phyloP scores from a whole-genome alignment of 2,329 filamentous ascomycete genomes.

The Penicillium sp. region DNA sequence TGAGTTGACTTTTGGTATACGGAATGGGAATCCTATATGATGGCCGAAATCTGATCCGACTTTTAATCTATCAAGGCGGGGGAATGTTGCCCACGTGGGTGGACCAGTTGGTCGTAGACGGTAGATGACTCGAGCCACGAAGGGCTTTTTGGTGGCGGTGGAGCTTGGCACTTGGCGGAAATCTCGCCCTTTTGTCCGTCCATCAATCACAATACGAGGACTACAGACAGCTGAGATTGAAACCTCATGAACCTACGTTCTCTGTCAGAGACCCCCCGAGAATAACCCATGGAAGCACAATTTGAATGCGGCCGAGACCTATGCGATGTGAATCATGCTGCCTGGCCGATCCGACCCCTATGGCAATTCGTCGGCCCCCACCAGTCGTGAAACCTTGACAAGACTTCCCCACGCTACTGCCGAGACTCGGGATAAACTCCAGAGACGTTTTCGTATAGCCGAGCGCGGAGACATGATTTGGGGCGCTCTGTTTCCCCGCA shows the following conservation, averaged over 20 bases:
- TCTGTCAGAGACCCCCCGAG: not conserved
- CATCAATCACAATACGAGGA: not conserved
- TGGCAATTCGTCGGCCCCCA: not conserved
- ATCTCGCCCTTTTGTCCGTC: slow-evolving; percentile 2
- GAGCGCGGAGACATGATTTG: not conserved
- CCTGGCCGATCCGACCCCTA: not conserved
- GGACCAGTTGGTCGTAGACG: not conserved
- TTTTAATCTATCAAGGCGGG: not conserved
- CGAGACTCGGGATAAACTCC: not conserved
- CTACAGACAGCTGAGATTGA: not conserved
- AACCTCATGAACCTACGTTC: not conserved
- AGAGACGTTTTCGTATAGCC: not conserved
- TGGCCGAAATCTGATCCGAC: not conserved
- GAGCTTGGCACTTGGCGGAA: slow-evolving; percentile 8
- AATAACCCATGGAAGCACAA: not conserved
- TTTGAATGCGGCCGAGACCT: not conserved
- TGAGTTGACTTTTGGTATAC: not conserved
- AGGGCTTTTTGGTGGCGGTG: not conserved
- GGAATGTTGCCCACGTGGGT: slow-evolving; percentile 12
- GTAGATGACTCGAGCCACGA: not conserved
- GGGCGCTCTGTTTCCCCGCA: not conserved
- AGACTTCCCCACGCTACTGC: slow-evolving; percentile 1
- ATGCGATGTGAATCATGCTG: not conserved
- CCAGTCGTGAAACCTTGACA: slow-evolving; percentile 2
- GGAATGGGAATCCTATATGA: not conserved